Evolutionary conservation across 225 moss, liverwort and hornwort species (phyloP).

Genomic region (Straminergon stramineum): DNA sequence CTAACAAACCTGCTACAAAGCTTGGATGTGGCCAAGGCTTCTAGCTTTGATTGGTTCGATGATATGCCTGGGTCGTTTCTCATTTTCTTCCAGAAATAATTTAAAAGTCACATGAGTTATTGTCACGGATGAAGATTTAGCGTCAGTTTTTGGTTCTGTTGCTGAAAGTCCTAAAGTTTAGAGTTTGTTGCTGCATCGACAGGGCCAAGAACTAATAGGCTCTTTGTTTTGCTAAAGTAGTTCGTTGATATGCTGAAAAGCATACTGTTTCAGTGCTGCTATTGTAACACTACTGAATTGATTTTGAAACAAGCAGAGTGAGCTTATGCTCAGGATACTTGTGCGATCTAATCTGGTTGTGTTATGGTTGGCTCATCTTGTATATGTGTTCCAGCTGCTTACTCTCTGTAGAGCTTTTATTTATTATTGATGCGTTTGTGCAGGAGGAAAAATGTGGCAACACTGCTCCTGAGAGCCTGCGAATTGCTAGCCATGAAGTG

Average conservation of each 20-base stretch:
- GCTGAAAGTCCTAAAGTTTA: background rate
- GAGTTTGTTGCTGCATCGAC: background rate
- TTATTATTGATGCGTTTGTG: background rate
- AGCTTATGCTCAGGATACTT: background rate
- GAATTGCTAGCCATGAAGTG: constrained; percentile 65
- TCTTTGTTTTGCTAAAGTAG: background rate
- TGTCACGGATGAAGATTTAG: background rate
- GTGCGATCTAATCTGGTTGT: background rate
- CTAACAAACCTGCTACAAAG: background rate
- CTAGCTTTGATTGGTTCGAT: background rate
- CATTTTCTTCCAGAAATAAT: background rate
- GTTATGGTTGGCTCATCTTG: background rate
- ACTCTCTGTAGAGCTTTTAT: background rate
- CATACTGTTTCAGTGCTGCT: background rate
- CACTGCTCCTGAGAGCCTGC: constrained; percentile 71
- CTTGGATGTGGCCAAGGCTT: background rate
- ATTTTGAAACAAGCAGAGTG: background rate
- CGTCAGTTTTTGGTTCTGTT: background rate
- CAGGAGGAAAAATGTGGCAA: constrained; percentile 89
- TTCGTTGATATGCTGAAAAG: background rate
- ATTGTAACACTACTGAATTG: background rate
- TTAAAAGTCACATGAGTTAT: background rate
- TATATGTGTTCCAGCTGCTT: background rate
- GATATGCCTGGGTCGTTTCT: background rate
- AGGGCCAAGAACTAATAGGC: background rate